phyloP scores from a whole-genome alignment of 306 rosid species.

The Prunus dulcis region DNA sequence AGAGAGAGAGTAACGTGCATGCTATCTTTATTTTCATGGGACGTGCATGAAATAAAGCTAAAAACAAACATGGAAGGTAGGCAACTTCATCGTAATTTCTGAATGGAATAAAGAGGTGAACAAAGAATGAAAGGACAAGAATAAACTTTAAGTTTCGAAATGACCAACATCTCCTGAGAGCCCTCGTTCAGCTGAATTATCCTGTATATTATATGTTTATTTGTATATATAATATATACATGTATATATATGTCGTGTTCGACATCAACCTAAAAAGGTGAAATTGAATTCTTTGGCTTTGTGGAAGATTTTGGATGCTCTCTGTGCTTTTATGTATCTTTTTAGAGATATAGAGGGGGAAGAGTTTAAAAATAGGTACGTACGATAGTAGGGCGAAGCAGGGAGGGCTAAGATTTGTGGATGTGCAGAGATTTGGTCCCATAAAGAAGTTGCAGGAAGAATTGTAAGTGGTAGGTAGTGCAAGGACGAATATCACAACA shows the following conservation, averaged over 20 bases:
- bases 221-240: no score
- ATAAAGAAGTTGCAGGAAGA: conserved; percentile 81
- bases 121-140: conserved; percentile 71
- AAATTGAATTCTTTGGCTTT: conserved; percentile 55
- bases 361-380: not conserved
- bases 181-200: not conserved
- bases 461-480: conserved; percentile 41
- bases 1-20: conserved; percentile 68
- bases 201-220: not conserved
- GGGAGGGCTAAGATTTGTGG: not conserved
- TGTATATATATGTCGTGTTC: not conserved
- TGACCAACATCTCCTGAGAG: conserved; percentile 21
- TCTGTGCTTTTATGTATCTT: not conserved
- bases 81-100: conserved; percentile 64
- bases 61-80: conserved; percentile 32
- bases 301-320: conserved; percentile 57
- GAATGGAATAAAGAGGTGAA: conserved; percentile 44
- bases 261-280: conserved; percentile 47
- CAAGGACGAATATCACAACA: conserved; percentile 68
- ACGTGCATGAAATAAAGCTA: conserved; percentile 67
- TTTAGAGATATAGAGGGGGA: not conserved
- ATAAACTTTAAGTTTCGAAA: conserved; percentile 67
- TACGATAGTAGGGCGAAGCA: not conserved
- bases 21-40: conserved; percentile 51
- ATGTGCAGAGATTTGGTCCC: conserved; percentile 68